These are phyloP conservation scores for Thalassiosira exigua DNA, from an alignment of 352 stramenopile species.

Conservation along the genomic window DNA sequence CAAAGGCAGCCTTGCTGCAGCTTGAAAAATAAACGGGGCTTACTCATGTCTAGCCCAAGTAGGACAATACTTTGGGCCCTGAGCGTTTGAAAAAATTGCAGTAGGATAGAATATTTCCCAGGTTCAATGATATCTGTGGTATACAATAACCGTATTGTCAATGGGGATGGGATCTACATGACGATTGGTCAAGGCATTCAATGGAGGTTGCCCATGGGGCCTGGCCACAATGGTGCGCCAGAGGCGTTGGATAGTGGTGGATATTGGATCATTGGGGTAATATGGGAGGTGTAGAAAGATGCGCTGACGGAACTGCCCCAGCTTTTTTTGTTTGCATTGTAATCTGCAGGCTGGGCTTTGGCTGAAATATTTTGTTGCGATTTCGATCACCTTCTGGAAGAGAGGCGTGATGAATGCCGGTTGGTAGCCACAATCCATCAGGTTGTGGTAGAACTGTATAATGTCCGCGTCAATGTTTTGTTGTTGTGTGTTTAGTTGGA, in stretches of 20 bases:
- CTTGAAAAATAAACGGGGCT: constrained; percentile 24
- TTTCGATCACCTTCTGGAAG: constrained; percentile 29
- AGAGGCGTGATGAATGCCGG: background rate
- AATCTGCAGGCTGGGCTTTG: background rate
- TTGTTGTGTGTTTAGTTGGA: constrained; percentile 13
- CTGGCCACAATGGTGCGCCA: background rate
- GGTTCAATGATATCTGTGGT: constrained; percentile 16
- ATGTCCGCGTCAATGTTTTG: constrained; percentile 22
- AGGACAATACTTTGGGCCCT: constrained; percentile 42
- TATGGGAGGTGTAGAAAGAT: constrained; percentile 2
- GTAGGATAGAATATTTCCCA: constrained; percentile 40
- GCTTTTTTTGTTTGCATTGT: background rate
- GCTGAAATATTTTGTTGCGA: constrained; percentile 6
- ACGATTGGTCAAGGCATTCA: background rate
- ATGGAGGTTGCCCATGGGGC: background rate
- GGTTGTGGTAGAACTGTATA: constrained; percentile 10
- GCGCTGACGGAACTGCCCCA: background rate
- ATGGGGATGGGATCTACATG: constrained; percentile 7
- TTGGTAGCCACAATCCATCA: constrained; percentile 21
- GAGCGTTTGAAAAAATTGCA: constrained; percentile 26
- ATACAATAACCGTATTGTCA: constrained; percentile 27
- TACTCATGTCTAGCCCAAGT: constrained; percentile 8
- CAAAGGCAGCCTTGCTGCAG: background rate
- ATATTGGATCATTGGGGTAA: background rate
- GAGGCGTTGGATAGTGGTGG: constrained; percentile 1